phyloP scores from a whole-genome alignment of 2,329 filamentous ascomycete species.

The Coniochaeta ligniaria region DNA sequence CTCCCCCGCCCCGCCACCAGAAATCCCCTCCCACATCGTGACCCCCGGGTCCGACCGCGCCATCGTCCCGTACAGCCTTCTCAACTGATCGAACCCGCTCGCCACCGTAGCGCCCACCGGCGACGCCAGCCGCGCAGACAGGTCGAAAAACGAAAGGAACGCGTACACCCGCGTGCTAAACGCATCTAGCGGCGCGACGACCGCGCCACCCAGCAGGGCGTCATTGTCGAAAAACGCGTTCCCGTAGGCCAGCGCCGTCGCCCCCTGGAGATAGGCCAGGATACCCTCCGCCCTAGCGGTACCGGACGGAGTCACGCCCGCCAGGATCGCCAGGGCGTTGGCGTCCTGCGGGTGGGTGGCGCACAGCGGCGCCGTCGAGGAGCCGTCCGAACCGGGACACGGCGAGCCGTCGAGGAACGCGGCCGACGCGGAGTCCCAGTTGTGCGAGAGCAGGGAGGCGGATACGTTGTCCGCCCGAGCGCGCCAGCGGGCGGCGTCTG shows the following conservation, averaged over 20 bases:
- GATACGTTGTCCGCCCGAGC: slow-evolving; percentile 26
- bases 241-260: slow-evolving; percentile 32
- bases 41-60: slow-evolving; percentile 33
- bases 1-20: slow-evolving; percentile 25
- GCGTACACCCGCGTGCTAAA: slow-evolving; percentile 41
- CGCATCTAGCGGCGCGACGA: neutral
- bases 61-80: slow-evolving; percentile 44
- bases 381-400: slow-evolving; percentile 12
- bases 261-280: slow-evolving; percentile 29
- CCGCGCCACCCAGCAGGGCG: slow-evolving; percentile 17
- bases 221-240: slow-evolving; percentile 46
- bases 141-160: slow-evolving; percentile 46
- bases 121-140: slow-evolving; percentile 35
- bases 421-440: slow-evolving; percentile 32
- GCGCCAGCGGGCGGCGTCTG: slow-evolving; percentile 32
- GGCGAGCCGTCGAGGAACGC: slow-evolving; percentile 37
- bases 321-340: slow-evolving; percentile 38
- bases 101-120: slow-evolving; percentile 8
- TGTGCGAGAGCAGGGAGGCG: slow-evolving; percentile 25
- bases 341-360: slow-evolving; percentile 40
- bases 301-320: slow-evolving; percentile 23
- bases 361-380: slow-evolving; percentile 15
- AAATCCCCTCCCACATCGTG: slow-evolving; percentile 45
- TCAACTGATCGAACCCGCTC: slow-evolving; percentile 34
- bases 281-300: slow-evolving; percentile 21